A percentile compares a stretch with the other conserved stretches of the same genome.
phyloP scores from a whole-genome alignment of 805 yeast species.

The Nadsonia fulvescens region DNA sequence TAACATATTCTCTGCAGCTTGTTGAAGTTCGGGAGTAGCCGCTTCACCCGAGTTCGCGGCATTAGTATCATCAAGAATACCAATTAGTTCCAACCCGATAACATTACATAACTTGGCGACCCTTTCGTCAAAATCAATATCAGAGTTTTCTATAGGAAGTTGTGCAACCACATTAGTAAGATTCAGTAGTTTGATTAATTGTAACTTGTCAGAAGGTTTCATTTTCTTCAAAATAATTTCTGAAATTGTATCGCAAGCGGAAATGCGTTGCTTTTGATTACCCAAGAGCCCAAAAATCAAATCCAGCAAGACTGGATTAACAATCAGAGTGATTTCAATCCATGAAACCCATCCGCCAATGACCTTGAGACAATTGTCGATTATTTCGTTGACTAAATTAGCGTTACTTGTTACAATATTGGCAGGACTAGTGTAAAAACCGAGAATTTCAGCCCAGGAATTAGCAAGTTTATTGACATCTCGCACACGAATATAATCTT shows the following conservation, averaged over 20 bases:
- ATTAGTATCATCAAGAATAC: conserved; percentile 34
- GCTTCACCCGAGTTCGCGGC: conserved; percentile 9
- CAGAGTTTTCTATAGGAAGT: conserved; percentile 22
- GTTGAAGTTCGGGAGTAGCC: conserved; percentile 13
- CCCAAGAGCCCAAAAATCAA: conserved; percentile 42
- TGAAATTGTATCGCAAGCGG: conserved; percentile 36
- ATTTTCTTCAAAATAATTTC: conserved; percentile 64
- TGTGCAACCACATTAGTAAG: conserved; percentile 35
- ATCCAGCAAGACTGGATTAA: conserved; percentile 39
- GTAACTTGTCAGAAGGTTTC: conserved; percentile 54
- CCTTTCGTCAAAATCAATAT: conserved; percentile 56
- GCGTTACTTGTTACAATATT: conserved; percentile 3
- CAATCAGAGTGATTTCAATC: conserved; percentile 69
- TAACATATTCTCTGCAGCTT: conserved; percentile 26
- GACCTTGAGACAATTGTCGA: conserved; percentile 40
- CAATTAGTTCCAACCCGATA: conserved; percentile 59
- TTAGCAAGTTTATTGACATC: conserved; percentile 52
- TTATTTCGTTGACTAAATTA: conserved; percentile 24
- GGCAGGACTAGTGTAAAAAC: conserved; percentile 17
- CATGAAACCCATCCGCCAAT: conserved; percentile 83
- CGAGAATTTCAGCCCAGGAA: conserved; percentile 49
- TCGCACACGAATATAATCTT: conserved; percentile 62
- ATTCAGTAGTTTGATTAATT: conserved; percentile 49
- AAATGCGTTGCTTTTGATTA: conserved; percentile 28
- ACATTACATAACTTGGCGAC: conserved; percentile 57